Conservation (phyloP, 1,284 basidiomycete species). For the Sanguinoderma infundibulare region DNA sequence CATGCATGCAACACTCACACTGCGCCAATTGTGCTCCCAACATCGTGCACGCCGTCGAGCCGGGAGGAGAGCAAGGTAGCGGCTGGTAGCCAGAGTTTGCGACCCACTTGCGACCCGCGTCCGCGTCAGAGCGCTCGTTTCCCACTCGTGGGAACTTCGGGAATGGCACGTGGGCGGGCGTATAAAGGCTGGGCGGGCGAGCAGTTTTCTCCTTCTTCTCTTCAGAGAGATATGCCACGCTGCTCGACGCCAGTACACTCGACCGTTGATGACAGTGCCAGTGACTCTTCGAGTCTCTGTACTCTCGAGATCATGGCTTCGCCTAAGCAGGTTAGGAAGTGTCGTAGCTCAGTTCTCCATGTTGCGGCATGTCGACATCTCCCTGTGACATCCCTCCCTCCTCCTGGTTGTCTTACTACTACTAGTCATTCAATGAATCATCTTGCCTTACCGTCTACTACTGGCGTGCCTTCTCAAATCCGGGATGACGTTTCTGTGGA, state of each 20-base stretch:
- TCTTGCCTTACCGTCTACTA: too few relatives aligned
- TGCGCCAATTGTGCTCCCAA: slow-evolving; percentile 34
- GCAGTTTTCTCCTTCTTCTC: slow-evolving; percentile 15
- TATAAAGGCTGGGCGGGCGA: slow-evolving; percentile 27
- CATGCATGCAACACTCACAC: slow-evolving; percentile 28
- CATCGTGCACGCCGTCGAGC: slow-evolving; percentile 32
- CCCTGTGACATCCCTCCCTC: slow-evolving; percentile 37
- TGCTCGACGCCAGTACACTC: slow-evolving; percentile 41
- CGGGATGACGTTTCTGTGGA: too few relatives aligned
- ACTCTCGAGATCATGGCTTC: slow-evolving; percentile 40
- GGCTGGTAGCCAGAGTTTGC: slow-evolving; percentile 5
- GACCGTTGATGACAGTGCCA: slow-evolving; percentile 47
- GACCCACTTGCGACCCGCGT: not conserved
- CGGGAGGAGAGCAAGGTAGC: slow-evolving; percentile 9
- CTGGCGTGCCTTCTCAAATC: too few relatives aligned
- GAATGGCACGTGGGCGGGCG: not conserved
- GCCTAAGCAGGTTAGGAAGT: slow-evolving; percentile 46
- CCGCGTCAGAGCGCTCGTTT: slow-evolving; percentile 2
- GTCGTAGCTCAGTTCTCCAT: slow-evolving; percentile 40
- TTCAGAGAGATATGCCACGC: slow-evolving; percentile 46
- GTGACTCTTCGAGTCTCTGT: slow-evolving; percentile 42
- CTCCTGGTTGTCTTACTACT: not conserved
- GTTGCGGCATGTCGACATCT: slow-evolving; percentile 46
- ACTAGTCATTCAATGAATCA: too few relatives aligned
- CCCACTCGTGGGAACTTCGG: slow-evolving; percentile 16